phyloP scores from a whole-genome alignment of 768 basidiomycete species.

The Boletus vinaceobasis region DNA sequence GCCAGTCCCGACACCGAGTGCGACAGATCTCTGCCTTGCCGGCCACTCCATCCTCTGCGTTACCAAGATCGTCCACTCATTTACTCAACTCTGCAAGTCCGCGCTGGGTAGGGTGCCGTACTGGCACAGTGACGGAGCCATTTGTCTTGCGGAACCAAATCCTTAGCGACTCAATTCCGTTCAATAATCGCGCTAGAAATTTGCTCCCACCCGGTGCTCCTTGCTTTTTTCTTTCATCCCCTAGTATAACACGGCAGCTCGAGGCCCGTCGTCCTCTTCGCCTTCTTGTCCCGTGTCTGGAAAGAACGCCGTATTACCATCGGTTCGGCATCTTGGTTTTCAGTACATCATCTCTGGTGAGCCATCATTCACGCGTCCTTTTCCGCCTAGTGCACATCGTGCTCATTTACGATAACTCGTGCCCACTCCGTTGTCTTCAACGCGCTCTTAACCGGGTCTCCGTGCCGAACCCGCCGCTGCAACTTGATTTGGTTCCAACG shows the following conservation, averaged over 20 bases:
- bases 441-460: slow-evolving; percentile 31
- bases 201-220: slow-evolving; percentile 27
- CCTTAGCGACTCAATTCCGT: slow-evolving; percentile 36
- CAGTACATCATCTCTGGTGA: slow-evolving; percentile 33
- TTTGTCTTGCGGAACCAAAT: slow-evolving; percentile 36
- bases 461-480: slow-evolving; percentile 25
- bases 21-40: slow-evolving; percentile 14
- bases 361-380: slow-evolving; percentile 30
- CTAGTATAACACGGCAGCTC: slow-evolving; percentile 24
- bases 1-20: slow-evolving; percentile 21
- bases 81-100: slow-evolving; percentile 25
- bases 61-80: slow-evolving; percentile 23
- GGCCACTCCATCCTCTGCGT: slow-evolving; percentile 11
- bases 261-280: slow-evolving; percentile 22
- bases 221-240: slow-evolving; percentile 31
- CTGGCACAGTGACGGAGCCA: slow-evolving; percentile 26
- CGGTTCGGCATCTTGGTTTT: slow-evolving; percentile 22
- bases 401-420: slow-evolving; percentile 30
- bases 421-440: slow-evolving; percentile 19
- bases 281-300: slow-evolving; percentile 21
- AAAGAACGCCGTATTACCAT: slow-evolving; percentile 16
- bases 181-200: slow-evolving; percentile 34
- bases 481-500: slow-evolving; percentile 18
- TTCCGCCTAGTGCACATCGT: slow-evolving; percentile 29
- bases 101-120: slow-evolving; percentile 29